A percentile compares a stretch with the other conserved stretches of the same genome.
Evolutionary conservation across 305 asterid genomes (phyloP).

Genomic region (Plantago lanceolata): DNA sequence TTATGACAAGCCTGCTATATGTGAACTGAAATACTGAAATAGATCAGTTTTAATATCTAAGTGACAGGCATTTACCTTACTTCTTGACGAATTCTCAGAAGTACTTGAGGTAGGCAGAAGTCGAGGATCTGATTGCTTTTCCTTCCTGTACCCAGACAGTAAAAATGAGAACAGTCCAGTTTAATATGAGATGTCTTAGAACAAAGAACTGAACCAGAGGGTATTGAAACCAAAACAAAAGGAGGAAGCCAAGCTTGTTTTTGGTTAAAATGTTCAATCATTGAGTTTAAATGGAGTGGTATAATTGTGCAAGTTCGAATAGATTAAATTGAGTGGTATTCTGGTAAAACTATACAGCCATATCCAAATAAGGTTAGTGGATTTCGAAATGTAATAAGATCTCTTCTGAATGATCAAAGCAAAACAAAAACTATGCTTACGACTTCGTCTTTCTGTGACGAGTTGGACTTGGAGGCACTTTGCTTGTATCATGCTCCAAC

Average conservation of each 20-base stretch:
- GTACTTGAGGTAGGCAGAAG: constrained; percentile 30
- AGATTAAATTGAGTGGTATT: no score
- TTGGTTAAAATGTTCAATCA: no score
- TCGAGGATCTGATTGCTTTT: constrained; percentile 40
- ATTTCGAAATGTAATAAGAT: constrained; percentile 7
- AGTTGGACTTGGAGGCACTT: constrained; percentile 39
- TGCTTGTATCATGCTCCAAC: constrained; percentile 39
- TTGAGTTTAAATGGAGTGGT: no score
- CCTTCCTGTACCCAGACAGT: constrained; percentile 44
- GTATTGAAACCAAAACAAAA: no score
- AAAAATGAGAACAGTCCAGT: background rate
- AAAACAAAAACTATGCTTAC: constrained; percentile 36
- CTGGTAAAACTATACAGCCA: no score
- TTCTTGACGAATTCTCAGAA: constrained; percentile 43
- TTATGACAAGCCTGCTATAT: background rate
- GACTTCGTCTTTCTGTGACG: constrained; percentile 39
- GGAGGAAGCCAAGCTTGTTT: no score
- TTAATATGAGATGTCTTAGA: background rate
- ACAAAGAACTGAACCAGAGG: no score
- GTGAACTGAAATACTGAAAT: background rate
- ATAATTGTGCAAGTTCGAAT: no score
- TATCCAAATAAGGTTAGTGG: no score
- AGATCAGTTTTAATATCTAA: background rate
- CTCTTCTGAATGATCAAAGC: constrained; percentile 16
- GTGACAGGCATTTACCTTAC: constrained; percentile 51